Conservation (phyloP, 345 rosid genomes). For the Luvunga scandens region DNA sequence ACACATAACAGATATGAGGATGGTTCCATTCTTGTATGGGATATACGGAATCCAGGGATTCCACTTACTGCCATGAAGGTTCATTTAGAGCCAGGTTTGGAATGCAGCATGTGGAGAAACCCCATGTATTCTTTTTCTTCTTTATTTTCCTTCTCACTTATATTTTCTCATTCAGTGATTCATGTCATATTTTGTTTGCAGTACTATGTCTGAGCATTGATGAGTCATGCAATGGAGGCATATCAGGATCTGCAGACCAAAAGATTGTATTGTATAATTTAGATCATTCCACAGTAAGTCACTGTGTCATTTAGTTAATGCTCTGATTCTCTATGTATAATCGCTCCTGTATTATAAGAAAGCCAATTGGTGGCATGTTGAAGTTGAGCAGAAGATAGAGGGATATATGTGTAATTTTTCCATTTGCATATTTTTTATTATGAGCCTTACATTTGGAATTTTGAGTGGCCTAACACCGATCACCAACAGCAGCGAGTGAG, state of each 20-base stretch:
- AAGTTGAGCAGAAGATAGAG: not conserved
- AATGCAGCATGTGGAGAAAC: slow-evolving; percentile 3
- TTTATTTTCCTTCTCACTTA: slow-evolving; percentile 5
- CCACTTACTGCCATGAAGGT: slow-evolving; percentile 72
- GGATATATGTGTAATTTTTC: not conserved
- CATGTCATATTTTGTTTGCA: slow-evolving; percentile 31
- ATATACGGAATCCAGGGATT: slow-evolving; percentile 54
- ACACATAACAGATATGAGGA: slow-evolving; percentile 67
- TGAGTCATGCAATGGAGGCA: slow-evolving; percentile 57
- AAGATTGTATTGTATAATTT: slow-evolving; percentile 59
- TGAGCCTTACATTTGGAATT: too few relatives aligned
- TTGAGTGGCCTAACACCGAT: too few relatives aligned
- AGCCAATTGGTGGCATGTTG: not conserved
- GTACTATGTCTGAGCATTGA: slow-evolving; percentile 73
- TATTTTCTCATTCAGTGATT: not conserved
- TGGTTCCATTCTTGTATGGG: slow-evolving; percentile 91
- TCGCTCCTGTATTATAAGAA: not conserved
- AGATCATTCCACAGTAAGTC: slow-evolving; percentile 63
- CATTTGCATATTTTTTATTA: not conserved
- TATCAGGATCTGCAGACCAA: slow-evolving; percentile 94
- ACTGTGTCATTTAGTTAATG: not conserved
- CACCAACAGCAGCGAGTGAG: not conserved
- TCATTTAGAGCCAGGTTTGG: slow-evolving; percentile 87
- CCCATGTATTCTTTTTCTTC: slow-evolving; percentile 17
- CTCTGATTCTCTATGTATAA: not conserved